Evolutionary conservation across 495 filamentous ascomycete species (phyloP).

Genomic region (Pyrenula massariospora): DNA sequence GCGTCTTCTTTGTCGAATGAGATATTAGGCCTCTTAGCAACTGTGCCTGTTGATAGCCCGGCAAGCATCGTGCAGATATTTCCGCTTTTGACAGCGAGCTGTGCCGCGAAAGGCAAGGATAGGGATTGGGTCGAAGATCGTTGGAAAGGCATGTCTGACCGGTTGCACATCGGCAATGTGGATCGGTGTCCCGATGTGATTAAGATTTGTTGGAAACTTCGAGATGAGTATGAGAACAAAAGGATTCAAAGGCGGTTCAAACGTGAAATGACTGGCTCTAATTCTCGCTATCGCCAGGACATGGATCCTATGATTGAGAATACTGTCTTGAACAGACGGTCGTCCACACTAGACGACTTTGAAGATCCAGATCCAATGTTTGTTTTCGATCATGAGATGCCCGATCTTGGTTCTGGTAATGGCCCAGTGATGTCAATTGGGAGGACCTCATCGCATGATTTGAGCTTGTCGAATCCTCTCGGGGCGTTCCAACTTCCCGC

Average conservation of each 20-base stretch:
- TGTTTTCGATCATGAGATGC: no score
- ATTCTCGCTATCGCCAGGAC: neutral
- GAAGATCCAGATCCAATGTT: no score
- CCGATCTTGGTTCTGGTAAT: no score
- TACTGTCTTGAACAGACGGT: no score
- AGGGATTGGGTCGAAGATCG: conserved; percentile 57
- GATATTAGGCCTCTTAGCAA: conserved; percentile 49
- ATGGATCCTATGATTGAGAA: no score
- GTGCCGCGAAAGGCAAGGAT: conserved; percentile 53
- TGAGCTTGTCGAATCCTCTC: no score
- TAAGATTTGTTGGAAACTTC: conserved; percentile 54
- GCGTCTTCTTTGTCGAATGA: conserved; percentile 50
- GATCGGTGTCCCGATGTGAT: conserved; percentile 70
- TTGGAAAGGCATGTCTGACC: conserved; percentile 49
- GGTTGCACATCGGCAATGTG: conserved; percentile 62
- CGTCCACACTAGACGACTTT: no score
- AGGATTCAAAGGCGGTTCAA: no score
- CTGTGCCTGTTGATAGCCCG: conserved; percentile 49
- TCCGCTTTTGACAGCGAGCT: conserved; percentile 61
- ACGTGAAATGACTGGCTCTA: no score
- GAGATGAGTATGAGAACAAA: conserved; percentile 34
- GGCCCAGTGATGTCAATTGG: no score
- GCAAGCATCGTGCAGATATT: conserved; percentile 69
- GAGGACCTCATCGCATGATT: no score
- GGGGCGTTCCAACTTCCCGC: no score